Evolutionary conservation across 1,139 yeast species (phyloP).

Genomic region (Insectozyma bohioensis): DNA sequence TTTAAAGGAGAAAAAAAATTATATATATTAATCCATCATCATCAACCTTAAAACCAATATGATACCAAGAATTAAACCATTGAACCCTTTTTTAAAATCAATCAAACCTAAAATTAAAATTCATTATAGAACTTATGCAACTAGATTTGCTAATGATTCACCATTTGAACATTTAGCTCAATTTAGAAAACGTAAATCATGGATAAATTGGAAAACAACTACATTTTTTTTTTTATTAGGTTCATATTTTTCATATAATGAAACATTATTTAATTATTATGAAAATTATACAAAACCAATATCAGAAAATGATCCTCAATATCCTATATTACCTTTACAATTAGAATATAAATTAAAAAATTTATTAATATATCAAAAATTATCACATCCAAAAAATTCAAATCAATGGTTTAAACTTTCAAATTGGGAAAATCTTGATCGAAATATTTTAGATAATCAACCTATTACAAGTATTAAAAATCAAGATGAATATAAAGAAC

Average conservation of each 20-base stretch:
- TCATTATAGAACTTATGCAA: slow-evolving; percentile 24
- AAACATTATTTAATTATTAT: slow-evolving; percentile 33
- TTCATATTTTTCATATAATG: slow-evolving; percentile 34
- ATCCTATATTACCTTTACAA: slow-evolving; percentile 21
- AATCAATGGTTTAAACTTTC: slow-evolving; percentile 46
- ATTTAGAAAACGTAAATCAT: slow-evolving; percentile 22
- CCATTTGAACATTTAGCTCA: slow-evolving; percentile 36
- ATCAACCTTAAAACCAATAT: too few species aligned
- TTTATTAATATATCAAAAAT: slow-evolving; percentile 52
- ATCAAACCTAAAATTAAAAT: too few species aligned
- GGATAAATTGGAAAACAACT: slow-evolving; percentile 35
- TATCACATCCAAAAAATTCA: slow-evolving; percentile 38
- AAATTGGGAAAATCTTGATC: slow-evolving; percentile 62
- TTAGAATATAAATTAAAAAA: slow-evolving; percentile 50
- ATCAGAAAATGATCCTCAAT: slow-evolving; percentile 17
- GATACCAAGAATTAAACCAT: not conserved
- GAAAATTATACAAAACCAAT: slow-evolving; percentile 28
- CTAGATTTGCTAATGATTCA: slow-evolving; percentile 33
- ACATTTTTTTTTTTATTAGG: slow-evolving; percentile 30
- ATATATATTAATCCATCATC: too few species aligned
- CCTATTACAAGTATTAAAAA: slow-evolving; percentile 18
- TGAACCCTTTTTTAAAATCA: too few species aligned
- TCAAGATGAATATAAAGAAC: slow-evolving; percentile 33
- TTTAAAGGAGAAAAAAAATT: too few species aligned
- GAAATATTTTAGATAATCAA: slow-evolving; percentile 37